Percentiles rank a stretch among this genome's conserved stretches.
These are phyloP conservation scores for Saccharomycopsis crataegensis DNA, from an alignment of 1,139 yeast genomes.

Conservation along the genomic window DNA sequence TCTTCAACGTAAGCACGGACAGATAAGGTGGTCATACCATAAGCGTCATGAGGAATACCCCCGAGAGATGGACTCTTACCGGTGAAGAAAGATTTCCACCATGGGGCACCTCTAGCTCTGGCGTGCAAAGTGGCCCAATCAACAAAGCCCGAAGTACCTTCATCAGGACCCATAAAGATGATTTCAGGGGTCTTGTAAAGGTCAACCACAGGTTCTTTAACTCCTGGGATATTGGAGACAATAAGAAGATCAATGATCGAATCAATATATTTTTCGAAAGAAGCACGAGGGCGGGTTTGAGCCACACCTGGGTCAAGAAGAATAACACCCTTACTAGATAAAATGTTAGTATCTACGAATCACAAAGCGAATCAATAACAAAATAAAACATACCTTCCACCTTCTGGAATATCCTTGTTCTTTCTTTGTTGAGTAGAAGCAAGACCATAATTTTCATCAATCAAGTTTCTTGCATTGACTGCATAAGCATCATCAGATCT, in stretches of 20 bases:
- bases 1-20: slow-evolving; percentile 90
- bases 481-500: slow-evolving; percentile 81
- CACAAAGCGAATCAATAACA: too few species aligned
- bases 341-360: too few species aligned
- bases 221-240: slow-evolving; percentile 62
- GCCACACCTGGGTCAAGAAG: slow-evolving; percentile 71
- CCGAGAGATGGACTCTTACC: slow-evolving; percentile 91
- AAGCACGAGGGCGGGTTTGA: slow-evolving; percentile 75
- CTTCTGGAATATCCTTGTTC: slow-evolving; percentile 98
- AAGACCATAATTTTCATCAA: slow-evolving; percentile 93
- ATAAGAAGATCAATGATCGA: slow-evolving; percentile 80
- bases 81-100: slow-evolving; percentile 99
- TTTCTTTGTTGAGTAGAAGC: slow-evolving; percentile 96
- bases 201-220: slow-evolving; percentile 82
- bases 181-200: slow-evolving; percentile 80
- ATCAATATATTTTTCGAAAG: slow-evolving; percentile 90
- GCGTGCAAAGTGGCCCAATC: slow-evolving; percentile 99
- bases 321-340: slow-evolving; percentile 81
- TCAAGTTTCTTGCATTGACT: slow-evolving; percentile 77
- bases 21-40: slow-evolving; percentile 95
- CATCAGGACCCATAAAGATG: slow-evolving; percentile 96
- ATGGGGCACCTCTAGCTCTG: slow-evolving; percentile 85
- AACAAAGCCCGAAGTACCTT: slow-evolving; percentile 91
- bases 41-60: slow-evolving; percentile 97
- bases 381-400: slow-evolving; percentile 42